These are phyloP conservation scores for Clonostachys byssicola DNA, from an alignment of 2,329 filamentous ascomycete species.

Conservation along the genomic window DNA sequence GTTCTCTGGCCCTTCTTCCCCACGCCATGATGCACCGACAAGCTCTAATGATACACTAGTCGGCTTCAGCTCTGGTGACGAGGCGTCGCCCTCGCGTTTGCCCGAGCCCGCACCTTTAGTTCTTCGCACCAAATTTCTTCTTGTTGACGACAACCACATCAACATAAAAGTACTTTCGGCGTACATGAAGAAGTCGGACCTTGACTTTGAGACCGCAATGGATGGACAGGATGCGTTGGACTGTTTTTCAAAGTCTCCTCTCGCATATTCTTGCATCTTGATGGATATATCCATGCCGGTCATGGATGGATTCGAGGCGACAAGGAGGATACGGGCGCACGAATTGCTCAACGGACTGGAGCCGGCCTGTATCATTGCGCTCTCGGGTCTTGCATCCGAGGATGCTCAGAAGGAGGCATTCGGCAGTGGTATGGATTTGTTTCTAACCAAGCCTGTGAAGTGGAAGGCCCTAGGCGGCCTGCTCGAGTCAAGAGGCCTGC, in stretches of 20 bases:
- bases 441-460: constrained; percentile 50
- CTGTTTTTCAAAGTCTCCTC: constrained; percentile 12
- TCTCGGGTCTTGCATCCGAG: constrained; percentile 46
- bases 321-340: constrained; percentile 40
- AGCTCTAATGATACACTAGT: too few species aligned
- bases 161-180: constrained; percentile 23
- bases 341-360: constrained; percentile 35
- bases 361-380: constrained; percentile 41
- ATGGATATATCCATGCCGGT: constrained; percentile 55
- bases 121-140: constrained; percentile 18
- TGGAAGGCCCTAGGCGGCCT: too few species aligned
- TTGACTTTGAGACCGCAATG: constrained; percentile 17
- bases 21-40: not conserved
- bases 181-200: constrained; percentile 25
- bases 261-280: constrained; percentile 20
- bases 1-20: not conserved
- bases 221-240: constrained; percentile 27
- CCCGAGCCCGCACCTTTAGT: too few species aligned
- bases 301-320: constrained; percentile 47
- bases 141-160: constrained; percentile 35
- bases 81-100: too few species aligned
- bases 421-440: constrained; percentile 47
- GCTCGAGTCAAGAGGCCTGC: too few species aligned
- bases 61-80: too few species aligned
- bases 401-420: constrained; percentile 48